These are phyloP conservation scores for Arachis monticola DNA, from an alignment of 331 rosid genomes.

Conservation along the genomic window DNA sequence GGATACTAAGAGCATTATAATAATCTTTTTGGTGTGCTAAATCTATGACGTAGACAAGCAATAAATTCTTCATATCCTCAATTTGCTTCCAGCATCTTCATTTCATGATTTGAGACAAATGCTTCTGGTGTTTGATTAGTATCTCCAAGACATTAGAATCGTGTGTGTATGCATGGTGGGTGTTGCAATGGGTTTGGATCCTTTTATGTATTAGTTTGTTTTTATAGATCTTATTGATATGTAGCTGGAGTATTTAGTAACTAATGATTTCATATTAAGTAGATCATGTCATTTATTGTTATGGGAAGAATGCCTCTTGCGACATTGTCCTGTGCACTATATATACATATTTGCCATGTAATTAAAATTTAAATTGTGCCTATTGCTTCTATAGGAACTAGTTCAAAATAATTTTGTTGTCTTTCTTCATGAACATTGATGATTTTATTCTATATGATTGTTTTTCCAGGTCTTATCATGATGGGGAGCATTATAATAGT, in stretches of 20 bases:
- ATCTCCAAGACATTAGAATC: neutral
- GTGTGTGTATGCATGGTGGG: neutral
- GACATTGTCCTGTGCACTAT: conserved; percentile 9
- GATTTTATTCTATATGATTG: conserved; percentile 22
- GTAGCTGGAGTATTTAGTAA: conserved; percentile 19
- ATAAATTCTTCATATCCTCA: conserved; percentile 16
- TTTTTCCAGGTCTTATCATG: conserved; percentile 75
- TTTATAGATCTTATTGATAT: neutral
- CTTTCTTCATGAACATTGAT: conserved; percentile 27
- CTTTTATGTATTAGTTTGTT: neutral
- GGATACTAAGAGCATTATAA: neutral
- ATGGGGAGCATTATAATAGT: conserved; percentile 87
- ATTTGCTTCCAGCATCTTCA: conserved; percentile 12
- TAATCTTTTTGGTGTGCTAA: conserved; percentile 9
- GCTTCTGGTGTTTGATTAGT: conserved; percentile 17
- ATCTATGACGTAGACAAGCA: conserved; percentile 20
- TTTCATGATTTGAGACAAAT: conserved; percentile 13
- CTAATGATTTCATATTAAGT: conserved; percentile 3
- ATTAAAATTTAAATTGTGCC: neutral
- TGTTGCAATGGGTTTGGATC: conserved; percentile 10
- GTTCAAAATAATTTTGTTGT: conserved; percentile 1
- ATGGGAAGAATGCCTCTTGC: conserved; percentile 21
- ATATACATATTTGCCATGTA: conserved; percentile 22
- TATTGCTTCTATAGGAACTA: conserved; percentile 23
- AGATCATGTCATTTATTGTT: conserved; percentile 2